phyloP scores from a whole-genome alignment of 148 eudicot species.

The Heliosperma pusillum region DNA sequence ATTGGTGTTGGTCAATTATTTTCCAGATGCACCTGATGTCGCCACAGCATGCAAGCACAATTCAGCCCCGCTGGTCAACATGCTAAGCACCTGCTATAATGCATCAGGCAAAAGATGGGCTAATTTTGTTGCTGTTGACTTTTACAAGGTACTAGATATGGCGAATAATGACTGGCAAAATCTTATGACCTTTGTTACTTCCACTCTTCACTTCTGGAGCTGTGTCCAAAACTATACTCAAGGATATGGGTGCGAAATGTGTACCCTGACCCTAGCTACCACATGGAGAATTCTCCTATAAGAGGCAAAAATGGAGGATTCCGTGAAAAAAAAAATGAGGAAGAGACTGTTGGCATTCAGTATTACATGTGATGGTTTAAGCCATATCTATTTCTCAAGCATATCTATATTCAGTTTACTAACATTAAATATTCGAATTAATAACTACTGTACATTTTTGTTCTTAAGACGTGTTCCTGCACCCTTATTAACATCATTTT shows the following conservation, averaged over 20 bases:
- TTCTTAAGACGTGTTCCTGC: neutral
- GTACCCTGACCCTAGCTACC: neutral
- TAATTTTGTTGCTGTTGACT: constrained; percentile 83
- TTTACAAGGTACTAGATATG: constrained; percentile 62
- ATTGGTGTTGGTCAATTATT: constrained; percentile 67
- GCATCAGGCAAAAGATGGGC: constrained; percentile 88
- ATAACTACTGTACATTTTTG: neutral
- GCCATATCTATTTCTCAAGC: too few relatives aligned
- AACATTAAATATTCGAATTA: neutral
- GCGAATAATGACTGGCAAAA: neutral
- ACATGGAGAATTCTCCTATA: neutral
- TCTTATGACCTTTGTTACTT: neutral
- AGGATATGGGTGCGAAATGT: neutral
- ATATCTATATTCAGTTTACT: too few relatives aligned
- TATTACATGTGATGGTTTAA: too few relatives aligned
- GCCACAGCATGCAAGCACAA: constrained; percentile 70
- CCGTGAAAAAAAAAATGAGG: neutral
- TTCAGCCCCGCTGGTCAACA: constrained; percentile 56
- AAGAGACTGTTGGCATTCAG: neutral
- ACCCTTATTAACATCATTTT: too few relatives aligned
- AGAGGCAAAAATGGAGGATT: neutral
- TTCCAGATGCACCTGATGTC: constrained; percentile 49
- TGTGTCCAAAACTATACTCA: neutral
- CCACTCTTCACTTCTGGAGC: neutral
- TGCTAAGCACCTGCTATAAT: constrained; percentile 59